Percentiles rank a stretch among this genome's conserved stretches.
Evolutionary conservation across 495 filamentous ascomycete species (phyloP).

Genomic region (Podospora appendiculata): DNA sequence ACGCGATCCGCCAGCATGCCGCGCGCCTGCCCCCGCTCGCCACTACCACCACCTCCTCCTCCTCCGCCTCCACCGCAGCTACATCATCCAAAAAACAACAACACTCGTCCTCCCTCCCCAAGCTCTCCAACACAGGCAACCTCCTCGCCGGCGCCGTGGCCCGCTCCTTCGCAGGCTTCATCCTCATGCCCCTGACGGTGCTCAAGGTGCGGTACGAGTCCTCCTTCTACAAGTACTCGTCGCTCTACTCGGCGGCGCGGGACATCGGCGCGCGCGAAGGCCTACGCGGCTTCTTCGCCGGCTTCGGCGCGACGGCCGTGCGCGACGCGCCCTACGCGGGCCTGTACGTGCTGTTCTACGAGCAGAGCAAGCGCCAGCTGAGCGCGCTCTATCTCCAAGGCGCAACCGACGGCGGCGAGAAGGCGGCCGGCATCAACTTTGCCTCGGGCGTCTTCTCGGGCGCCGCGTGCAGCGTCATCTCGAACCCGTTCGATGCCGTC

Average conservation of each 20-base stretch:
- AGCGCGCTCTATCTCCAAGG: slow-evolving; percentile 24
- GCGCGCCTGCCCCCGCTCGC: slow-evolving; percentile 39
- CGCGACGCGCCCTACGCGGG: slow-evolving; percentile 94
- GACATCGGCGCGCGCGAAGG: slow-evolving; percentile 74
- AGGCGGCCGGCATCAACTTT: slow-evolving; percentile 75
- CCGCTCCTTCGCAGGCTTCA: slow-evolving; percentile 73
- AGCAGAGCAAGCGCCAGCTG: slow-evolving; percentile 70
- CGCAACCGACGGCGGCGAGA: slow-evolving; percentile 14
- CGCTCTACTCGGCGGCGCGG: slow-evolving; percentile 58
- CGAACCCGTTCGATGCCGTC: slow-evolving; percentile 94
- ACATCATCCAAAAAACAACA: background rate
- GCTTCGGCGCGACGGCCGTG: slow-evolving; percentile 88
- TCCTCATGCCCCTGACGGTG: slow-evolving; percentile 95
- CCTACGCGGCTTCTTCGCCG: slow-evolving; percentile 78
- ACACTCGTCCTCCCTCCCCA: slow-evolving; percentile 70
- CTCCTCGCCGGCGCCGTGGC: slow-evolving; percentile 77
- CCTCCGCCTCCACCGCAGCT: slow-evolving; percentile 11
- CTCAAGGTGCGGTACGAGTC: slow-evolving; percentile 96
- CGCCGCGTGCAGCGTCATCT: slow-evolving; percentile 67
- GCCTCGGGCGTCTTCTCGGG: slow-evolving; percentile 67
- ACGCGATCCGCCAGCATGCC: slow-evolving; percentile 66
- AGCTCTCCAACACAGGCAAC: slow-evolving; percentile 79
- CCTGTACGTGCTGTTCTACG: slow-evolving; percentile 90
- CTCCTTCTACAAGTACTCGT: slow-evolving; percentile 75
- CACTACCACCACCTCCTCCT: no score